Base-by-base conservation (phyloP, 2,329 filamentous ascomycete species). In the Bipolaris cookei region DNA sequence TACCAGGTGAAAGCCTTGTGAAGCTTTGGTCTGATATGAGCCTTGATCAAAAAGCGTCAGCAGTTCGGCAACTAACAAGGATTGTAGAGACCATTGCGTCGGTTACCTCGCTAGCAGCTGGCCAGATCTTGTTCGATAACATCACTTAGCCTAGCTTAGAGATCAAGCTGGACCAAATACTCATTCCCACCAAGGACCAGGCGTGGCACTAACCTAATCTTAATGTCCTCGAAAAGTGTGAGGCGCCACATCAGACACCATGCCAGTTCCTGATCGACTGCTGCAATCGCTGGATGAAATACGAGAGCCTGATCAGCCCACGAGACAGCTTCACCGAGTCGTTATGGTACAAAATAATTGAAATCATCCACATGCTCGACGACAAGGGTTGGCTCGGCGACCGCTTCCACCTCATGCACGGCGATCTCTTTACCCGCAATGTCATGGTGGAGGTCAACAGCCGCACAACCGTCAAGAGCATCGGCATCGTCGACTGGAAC, bases 401-500 rank as follows among this genome's bases (percentile, higher is more conserved):
- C 13, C 41, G 25, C 42, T 63, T 58, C 16, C 32, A 51, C 20
- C 49, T 56, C 5, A 46, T 41, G 2, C 74, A 76, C 45, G 48
- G 65, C 11, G 70, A 76, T 48, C 43, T 76, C 8, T 66, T 59
- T 1, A 61, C 68, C 6, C 64, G 64, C 6, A 76, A 77, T 49
- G 68, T 76, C 28, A 46, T 77, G 3, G 63, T 68, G 10, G 45
- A 63, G 6, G 49, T 59, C 10, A 42, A 25, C 2, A 28, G 32
- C 1, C 18, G 45, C 4, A 23, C 39, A 21, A 16, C 25, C 4
- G 30, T 56, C n/a, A 7, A 41, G 16, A 56, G 70, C 8, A 67
- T 62, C 0, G 68, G 44, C 1, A 65, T 76, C 38, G 56, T 76
- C 0, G 73, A 75, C 59, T 75, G 73, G 72, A 73, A 76, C 47